A percentile compares a stretch with the other conserved stretches of the same genome.
phyloP scores from a whole-genome alignment of 768 basidiomycete genomes.

The Suillus plorans region DNA sequence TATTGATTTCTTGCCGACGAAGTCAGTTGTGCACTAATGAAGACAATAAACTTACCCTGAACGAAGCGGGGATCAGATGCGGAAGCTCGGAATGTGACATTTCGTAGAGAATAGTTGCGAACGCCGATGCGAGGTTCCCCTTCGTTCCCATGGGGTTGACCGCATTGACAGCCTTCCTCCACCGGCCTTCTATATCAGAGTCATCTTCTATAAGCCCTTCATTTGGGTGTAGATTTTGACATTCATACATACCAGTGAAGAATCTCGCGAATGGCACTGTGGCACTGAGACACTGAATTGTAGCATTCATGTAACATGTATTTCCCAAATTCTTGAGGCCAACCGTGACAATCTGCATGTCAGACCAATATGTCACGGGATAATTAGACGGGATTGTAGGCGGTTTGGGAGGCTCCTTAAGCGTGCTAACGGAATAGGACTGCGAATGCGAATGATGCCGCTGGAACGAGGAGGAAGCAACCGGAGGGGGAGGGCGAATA shows the following conservation, averaged over 20 bases:
- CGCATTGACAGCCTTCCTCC: slow-evolving; percentile 82
- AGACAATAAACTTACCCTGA: slow-evolving; percentile 63
- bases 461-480: slow-evolving; percentile 66
- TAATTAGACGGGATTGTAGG: slow-evolving; percentile 76
- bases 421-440: slow-evolving; percentile 31
- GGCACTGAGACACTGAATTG: slow-evolving; percentile 93
- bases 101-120: slow-evolving; percentile 79
- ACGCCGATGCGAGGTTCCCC: slow-evolving; percentile 77
- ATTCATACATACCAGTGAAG: slow-evolving; percentile 81
- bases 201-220: slow-evolving; percentile 4
- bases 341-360: slow-evolving; percentile 73
- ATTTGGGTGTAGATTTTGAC: slow-evolving; percentile 1
- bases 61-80: slow-evolving; percentile 77
- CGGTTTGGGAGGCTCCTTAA: slow-evolving; percentile 46
- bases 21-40: not conserved
- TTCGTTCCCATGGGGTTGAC: slow-evolving; percentile 86
- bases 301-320: slow-evolving; percentile 99
- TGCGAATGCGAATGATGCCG: slow-evolving; percentile 63
- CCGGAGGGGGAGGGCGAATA: slow-evolving; percentile 78
- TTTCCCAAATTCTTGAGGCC: slow-evolving; percentile 95
- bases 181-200: slow-evolving; percentile 60
- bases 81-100: slow-evolving; percentile 88
- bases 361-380: slow-evolving; percentile 82
- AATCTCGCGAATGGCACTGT: slow-evolving; percentile 92
- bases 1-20: slow-evolving; percentile 47